Conservation (phyloP, 768 basidiomycete genomes). For the Suillus luteus region DNA sequence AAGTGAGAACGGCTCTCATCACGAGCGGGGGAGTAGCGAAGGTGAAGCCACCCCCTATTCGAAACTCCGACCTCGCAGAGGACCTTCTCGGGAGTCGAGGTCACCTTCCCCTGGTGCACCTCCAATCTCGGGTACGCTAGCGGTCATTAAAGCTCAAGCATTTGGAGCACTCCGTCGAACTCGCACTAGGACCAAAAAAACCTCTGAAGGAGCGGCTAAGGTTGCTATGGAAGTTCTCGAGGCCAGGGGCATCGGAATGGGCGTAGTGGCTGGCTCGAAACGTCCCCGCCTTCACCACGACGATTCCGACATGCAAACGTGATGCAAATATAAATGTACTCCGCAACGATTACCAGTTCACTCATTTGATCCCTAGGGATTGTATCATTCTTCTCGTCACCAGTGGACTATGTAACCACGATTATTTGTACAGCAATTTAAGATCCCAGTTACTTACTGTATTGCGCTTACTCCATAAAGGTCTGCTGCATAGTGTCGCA, state of each 20-base stretch:
- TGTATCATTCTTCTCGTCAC: conserved; percentile 10
- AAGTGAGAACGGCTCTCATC: conserved; percentile 52
- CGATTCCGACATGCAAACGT: conserved; percentile 46
- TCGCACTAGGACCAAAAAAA: conserved; percentile 70
- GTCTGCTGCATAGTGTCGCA: conserved; percentile 37
- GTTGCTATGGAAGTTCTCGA: conserved; percentile 83
- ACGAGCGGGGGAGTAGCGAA: conserved; percentile 58
- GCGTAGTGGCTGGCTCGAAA: conserved; percentile 39
- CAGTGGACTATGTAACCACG: conserved; percentile 23
- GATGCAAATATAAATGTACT: conserved; percentile 23
- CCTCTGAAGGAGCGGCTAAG: conserved; percentile 68
- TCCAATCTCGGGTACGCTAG: conserved; percentile 75
- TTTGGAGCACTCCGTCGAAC: conserved; percentile 84
- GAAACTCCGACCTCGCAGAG: conserved; percentile 51
- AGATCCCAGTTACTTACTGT: conserved; percentile 32
- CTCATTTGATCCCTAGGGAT: conserved; percentile 10
- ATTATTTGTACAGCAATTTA: conserved; percentile 28
- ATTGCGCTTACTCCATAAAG: conserved; percentile 34
- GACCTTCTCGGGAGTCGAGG: conserved; percentile 46
- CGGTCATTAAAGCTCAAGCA: conserved; percentile 89
- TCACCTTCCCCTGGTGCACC: conserved; percentile 50
- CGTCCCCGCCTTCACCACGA: conserved; percentile 53
- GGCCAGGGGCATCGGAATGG: conserved; percentile 70
- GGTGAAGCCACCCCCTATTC: conserved; percentile 50
- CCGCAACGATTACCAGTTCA: conserved; percentile 5